Evolutionary conservation across 177 flowering plant species (phyloP).

Genomic region (Tripterygium wilfordii): DNA sequence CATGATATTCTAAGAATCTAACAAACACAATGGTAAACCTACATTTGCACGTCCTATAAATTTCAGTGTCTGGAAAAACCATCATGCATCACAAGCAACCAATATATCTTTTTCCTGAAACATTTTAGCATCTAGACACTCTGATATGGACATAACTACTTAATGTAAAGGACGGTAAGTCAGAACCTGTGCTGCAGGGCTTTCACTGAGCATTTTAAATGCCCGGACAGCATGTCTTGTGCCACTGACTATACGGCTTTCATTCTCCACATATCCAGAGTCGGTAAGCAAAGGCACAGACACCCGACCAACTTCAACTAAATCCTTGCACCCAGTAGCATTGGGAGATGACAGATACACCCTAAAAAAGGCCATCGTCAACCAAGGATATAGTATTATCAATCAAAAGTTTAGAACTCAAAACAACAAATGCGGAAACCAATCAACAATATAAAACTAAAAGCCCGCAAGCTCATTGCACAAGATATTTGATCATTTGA

Average conservation of each 20-base stretch:
- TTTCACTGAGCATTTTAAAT: slow-evolving; percentile 43
- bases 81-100: neutral
- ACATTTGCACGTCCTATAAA: too few species aligned
- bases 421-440: too few species aligned
- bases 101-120: too few species aligned
- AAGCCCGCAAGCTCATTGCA: too few species aligned
- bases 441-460: too few species aligned
- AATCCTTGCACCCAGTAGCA: slow-evolving; percentile 8
- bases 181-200: slow-evolving; percentile 50
- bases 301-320: slow-evolving; percentile 6
- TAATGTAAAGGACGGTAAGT: neutral
- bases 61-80: neutral
- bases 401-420: neutral
- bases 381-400: neutral
- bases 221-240: slow-evolving; percentile 48
- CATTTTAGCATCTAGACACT: neutral
- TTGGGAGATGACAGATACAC: slow-evolving; percentile 28
- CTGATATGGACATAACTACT: neutral
- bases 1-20: too few species aligned
- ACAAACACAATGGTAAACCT: too few species aligned
- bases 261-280: slow-evolving; percentile 17
- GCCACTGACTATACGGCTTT: slow-evolving; percentile 25
- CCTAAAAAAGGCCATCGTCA: slow-evolving; percentile 22
- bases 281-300: slow-evolving; percentile 10
- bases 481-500: too few species aligned